Base-by-base conservation (phyloP, 129 eudicot genomes). In the Ambrosia artemisiifolia region DNA sequence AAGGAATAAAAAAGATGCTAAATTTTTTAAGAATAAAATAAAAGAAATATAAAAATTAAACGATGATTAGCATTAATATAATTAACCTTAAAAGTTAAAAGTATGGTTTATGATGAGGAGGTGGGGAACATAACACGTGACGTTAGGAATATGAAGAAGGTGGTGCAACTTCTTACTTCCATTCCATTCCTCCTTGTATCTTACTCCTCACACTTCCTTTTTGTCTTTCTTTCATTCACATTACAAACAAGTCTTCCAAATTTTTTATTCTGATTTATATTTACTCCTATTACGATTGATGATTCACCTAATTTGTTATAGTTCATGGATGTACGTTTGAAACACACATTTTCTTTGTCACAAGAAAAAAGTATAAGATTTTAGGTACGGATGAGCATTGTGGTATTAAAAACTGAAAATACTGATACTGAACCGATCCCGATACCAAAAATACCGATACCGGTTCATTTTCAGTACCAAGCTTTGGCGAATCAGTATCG, bases 81-180 rank as follows among this genome's bases (percentile, higher is more conserved):
- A 40, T 72, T 43, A 57, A 72, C 57, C 68, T 73, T 34, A 73
- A 63, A 74, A 34, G 47, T 73, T 34, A 73, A 63, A 74, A 34
- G 47, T 65, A 38, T 75, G 57, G 50, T 53, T 35, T 9, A 17
- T 50, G 56, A 65, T 44, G 54, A 30, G 30, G 6, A 34, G 63
- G 62, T 73, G 54, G 65, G 77, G 54, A 63, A 72, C 59, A 74
- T 54, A 74, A 46, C 79, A 75, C 79, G 79, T 75, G 79, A 75
- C 13, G 72, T 64, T 51, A 65, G 72, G 79, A 74, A 74, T 72
- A 42, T 19, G 54, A 63, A 55, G 33, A 17, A 28, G 12, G 54
- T 28, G 48, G 9, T 43, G 68, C 18, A 72, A 16, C 68, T 59
- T 36, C 9, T 40, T 40, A 6, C 65, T 60, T 65, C 79, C 63